Conservation (phyloP, 2,329 filamentous ascomycete genomes). For the Fusarium lyarnte region DNA sequence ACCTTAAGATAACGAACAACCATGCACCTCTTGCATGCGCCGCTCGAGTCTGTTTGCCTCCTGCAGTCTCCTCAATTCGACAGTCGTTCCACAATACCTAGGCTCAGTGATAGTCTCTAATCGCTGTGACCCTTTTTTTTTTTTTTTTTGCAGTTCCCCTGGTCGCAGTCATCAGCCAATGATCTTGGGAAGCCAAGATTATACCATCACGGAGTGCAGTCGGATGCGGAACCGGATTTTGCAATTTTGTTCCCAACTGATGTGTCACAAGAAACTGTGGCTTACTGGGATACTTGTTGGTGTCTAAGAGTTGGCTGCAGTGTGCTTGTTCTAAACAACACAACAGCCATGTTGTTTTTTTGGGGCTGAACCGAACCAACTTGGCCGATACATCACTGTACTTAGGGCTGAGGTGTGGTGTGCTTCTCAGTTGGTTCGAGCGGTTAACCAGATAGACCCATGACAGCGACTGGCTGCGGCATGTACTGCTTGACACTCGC, state of each 20-base stretch:
- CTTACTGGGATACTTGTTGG: not conserved
- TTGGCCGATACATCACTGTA: not conserved
- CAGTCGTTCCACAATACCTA: not conserved
- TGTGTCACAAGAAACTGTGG: conserved; percentile 1
- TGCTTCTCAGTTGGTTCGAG: not conserved
- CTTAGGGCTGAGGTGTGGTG: not conserved
- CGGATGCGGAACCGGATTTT: conserved; percentile 3
- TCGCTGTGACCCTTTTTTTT: not conserved
- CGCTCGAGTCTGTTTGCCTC: not conserved
- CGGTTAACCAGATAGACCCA: not conserved
- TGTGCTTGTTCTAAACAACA: not conserved
- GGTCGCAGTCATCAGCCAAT: not conserved
- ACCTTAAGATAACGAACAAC: not conserved
- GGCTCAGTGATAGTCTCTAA: not conserved
- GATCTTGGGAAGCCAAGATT: not conserved
- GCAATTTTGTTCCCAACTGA: not conserved
- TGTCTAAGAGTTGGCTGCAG: not conserved
- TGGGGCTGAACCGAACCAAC: not conserved
- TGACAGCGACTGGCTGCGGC: not conserved
- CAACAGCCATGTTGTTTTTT: not conserved
- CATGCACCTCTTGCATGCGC: not conserved
- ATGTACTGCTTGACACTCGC: not conserved
- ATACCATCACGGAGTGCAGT: not conserved
- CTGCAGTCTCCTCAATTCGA: not conserved
- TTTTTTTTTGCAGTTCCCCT: not conserved